Base-by-base conservation (phyloP, 2,329 filamentous ascomycete genomes). In the Cordyceps fumosorosea region DNA sequence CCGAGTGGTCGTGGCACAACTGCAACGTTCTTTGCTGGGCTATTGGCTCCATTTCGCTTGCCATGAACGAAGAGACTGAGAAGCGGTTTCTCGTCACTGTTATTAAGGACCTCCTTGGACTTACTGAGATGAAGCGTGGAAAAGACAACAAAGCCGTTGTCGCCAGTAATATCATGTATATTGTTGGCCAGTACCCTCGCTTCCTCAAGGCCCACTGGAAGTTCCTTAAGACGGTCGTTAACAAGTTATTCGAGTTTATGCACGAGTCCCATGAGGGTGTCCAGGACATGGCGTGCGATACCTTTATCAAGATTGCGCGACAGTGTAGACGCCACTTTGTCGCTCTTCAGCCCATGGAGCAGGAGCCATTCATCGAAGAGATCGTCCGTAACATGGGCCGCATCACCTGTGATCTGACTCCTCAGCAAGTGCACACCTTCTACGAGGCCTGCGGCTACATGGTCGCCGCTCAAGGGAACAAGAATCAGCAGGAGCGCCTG, bases 141-240 rank as follows among this genome's bases (percentile, higher is more conserved):
- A 99, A 99, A 72, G 95, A 99, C 80, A 99, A 99, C 84, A 99
- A 99, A 75, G 95, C 95, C 14, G 95, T 99, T 11, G 95, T 99
- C 47, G 95, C 95, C 66, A 96, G 91, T 78, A 99, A 99, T 78
- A 99, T 99, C 72, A 99, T 99, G 95, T 99, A 99, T 75, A 99
- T 99, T 78, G 95, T 99, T 65, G 95, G 95, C 63, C 95, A 99
- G 73, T 99, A 99, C 73, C 95, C 95, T 44, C 90, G 95, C 22
- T 99, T 99, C 79, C 80, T 99, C 70, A 99, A 99, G 80, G 95
- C 95, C 1, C 95, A 99, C 76, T 99, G 95, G 95, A 99, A 99
- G 75, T 99, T 99, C 78, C 81, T 99, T 62, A 99, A 99, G 86
- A 99, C 95, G 2, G 95, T 99, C 20, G 95, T 99, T 71, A 99